Evolutionary conservation across 2,329 filamentous ascomycete species (phyloP).

Genomic region (Colletotrichum eremochloae): DNA sequence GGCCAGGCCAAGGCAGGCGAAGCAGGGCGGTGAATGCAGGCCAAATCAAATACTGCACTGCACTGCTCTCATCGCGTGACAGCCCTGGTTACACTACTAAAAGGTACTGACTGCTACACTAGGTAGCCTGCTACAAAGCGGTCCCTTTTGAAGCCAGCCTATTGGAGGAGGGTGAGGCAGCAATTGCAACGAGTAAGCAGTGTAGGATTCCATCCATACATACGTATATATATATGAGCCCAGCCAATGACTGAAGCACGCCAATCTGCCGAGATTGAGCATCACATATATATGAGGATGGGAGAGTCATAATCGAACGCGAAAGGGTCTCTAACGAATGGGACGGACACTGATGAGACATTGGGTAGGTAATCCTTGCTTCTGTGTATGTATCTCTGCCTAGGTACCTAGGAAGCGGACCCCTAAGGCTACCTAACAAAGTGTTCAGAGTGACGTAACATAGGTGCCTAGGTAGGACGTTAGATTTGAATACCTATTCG

Average conservation of each 20-base stretch:
- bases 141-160: not conserved
- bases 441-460: not conserved
- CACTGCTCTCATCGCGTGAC: conserved; percentile 8
- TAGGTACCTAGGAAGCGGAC: too few relatives aligned
- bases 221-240: conserved; percentile 2
- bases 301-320: not conserved
- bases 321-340: not conserved
- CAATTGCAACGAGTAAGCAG: not conserved
- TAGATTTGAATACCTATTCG: too few relatives aligned
- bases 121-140: too few relatives aligned
- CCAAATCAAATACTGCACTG: not conserved
- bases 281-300: not conserved
- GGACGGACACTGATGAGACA: not conserved
- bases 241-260: not conserved
- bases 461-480: not conserved
- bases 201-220: conserved; percentile 15
- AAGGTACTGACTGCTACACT: too few relatives aligned
- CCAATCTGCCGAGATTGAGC: not conserved
- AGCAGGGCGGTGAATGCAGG: conserved; percentile 28
- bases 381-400: not conserved
- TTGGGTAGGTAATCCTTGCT: too few relatives aligned
- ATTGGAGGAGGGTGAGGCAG: not conserved
- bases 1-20: conserved; percentile 12
- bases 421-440: not conserved
- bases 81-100: conserved; percentile 6